Conservation (phyloP, 306 rosid genomes). For the Vigna reflexopilosa region DNA sequence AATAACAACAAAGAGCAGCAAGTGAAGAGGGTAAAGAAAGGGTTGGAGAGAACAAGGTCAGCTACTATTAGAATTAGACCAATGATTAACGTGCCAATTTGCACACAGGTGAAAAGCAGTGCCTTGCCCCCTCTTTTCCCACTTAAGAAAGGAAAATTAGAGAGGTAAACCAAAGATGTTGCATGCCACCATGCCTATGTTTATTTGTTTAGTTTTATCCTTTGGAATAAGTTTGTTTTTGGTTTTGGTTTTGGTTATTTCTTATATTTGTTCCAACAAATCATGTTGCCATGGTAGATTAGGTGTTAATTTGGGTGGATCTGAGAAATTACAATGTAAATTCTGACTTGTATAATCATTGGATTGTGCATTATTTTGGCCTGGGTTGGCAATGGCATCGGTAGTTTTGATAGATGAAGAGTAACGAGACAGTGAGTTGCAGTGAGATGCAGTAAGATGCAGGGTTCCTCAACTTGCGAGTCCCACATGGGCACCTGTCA, state of each 20-base stretch:
- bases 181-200: neutral
- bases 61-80: conserved; percentile 91
- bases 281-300: conserved; percentile 56
- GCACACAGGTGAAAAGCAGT: conserved; percentile 81
- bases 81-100: conserved; percentile 93
- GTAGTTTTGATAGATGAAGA: conserved; percentile 24
- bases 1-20: conserved; percentile 57
- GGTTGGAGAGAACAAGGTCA: conserved; percentile 91
- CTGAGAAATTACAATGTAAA: conserved; percentile 74
- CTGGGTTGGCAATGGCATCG: conserved; percentile 38
- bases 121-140: conserved; percentile 93
- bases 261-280: conserved; percentile 39
- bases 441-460: conserved; percentile 29
- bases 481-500: conserved; percentile 54
- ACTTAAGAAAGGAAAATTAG: conserved; percentile 80
- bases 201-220: conserved; percentile 47
- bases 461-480: conserved; percentile 49
- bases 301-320: conserved; percentile 66
- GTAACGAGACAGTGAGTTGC: conserved; percentile 40
- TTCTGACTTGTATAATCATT: conserved; percentile 71
- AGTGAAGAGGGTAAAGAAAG: conserved; percentile 81
- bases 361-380: conserved; percentile 41
- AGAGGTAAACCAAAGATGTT: conserved; percentile 51
- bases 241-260: conserved; percentile 26
- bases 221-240: conserved; percentile 57